Conservation (phyloP, 1,139 yeast species). For the Pneumocystis sp. region DNA sequence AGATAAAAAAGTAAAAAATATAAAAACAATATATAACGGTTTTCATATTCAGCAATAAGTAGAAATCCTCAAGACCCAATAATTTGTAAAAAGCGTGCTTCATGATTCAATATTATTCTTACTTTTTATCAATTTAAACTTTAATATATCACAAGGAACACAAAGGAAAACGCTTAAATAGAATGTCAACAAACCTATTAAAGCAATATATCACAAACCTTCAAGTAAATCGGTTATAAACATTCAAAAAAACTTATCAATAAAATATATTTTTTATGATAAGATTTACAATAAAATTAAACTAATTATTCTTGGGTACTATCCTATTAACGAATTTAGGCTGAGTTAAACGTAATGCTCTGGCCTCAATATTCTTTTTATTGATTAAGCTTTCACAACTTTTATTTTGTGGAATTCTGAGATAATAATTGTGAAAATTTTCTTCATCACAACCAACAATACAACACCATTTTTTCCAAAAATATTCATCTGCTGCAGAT, state of each 20-base stretch:
- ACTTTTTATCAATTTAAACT: background rate
- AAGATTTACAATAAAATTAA: background rate
- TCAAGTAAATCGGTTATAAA: background rate
- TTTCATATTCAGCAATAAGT: background rate
- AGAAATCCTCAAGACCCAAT: background rate
- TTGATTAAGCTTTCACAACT: background rate
- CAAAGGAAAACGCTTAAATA: background rate
- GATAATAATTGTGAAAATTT: background rate
- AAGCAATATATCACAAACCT: background rate
- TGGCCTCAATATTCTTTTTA: background rate
- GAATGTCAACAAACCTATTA: background rate
- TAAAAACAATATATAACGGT: background rate
- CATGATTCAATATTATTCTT: background rate
- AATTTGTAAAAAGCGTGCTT: background rate
- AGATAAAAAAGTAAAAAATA: background rate
- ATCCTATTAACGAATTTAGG: background rate
- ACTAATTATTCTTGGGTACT: background rate
- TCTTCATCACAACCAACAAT: background rate
- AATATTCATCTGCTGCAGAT: background rate
- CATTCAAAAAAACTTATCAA: background rate
- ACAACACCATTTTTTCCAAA: conserved; percentile 1
- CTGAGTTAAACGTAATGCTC: background rate
- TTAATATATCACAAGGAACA: background rate
- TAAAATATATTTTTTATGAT: background rate
- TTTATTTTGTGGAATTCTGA: background rate